Percentiles rank a stretch among this genome's conserved stretches.
Conservation (phyloP, 768 basidiomycete species). For the Fomitopsis pulvina region DNA sequence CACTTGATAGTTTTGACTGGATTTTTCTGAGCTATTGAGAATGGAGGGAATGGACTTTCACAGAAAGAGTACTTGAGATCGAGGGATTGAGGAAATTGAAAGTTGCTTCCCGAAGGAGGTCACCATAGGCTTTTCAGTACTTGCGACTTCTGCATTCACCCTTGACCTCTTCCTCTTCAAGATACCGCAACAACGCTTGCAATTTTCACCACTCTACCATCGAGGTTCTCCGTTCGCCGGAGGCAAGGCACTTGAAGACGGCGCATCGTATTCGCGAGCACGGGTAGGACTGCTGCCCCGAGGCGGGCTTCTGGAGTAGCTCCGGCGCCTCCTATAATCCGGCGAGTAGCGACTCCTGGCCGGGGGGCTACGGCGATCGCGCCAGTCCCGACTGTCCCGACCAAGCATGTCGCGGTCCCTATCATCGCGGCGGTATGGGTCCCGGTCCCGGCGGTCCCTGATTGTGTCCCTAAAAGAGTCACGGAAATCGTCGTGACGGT, state of each 20-base stretch:
- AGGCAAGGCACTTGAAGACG: slow-evolving; percentile 24
- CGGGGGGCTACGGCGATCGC: slow-evolving; percentile 74
- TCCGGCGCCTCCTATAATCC: slow-evolving; percentile 67
- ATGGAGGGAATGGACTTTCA: slow-evolving; percentile 22
- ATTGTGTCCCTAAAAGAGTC: slow-evolving; percentile 40
- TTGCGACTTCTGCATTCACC: slow-evolving; percentile 24
- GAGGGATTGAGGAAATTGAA: slow-evolving; percentile 17
- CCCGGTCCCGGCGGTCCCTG: slow-evolving; percentile 41
- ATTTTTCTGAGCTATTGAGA: slow-evolving; percentile 51
- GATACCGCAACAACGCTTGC: slow-evolving; percentile 17
- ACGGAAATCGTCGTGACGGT: slow-evolving; percentile 39
- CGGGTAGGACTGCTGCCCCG: slow-evolving; percentile 54
- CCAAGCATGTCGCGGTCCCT: slow-evolving; percentile 51
- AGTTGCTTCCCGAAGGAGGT: slow-evolving; percentile 16
- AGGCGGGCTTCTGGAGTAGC: slow-evolving; percentile 77
- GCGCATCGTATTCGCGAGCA: slow-evolving; percentile 40
- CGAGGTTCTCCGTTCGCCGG: slow-evolving; percentile 39
- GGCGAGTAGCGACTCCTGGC: slow-evolving; percentile 65
- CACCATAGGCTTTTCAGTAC: slow-evolving; percentile 18
- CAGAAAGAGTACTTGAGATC: slow-evolving; percentile 40
- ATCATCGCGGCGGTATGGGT: slow-evolving; percentile 44
- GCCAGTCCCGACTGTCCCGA: slow-evolving; percentile 68
- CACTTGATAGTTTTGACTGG: slow-evolving; percentile 64
- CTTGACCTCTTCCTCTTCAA: slow-evolving; percentile 12
- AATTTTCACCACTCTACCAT: slow-evolving; percentile 45